phyloP scores from a whole-genome alignment of 2,329 filamentous ascomycete genomes.

The Trichoderma breve region DNA sequence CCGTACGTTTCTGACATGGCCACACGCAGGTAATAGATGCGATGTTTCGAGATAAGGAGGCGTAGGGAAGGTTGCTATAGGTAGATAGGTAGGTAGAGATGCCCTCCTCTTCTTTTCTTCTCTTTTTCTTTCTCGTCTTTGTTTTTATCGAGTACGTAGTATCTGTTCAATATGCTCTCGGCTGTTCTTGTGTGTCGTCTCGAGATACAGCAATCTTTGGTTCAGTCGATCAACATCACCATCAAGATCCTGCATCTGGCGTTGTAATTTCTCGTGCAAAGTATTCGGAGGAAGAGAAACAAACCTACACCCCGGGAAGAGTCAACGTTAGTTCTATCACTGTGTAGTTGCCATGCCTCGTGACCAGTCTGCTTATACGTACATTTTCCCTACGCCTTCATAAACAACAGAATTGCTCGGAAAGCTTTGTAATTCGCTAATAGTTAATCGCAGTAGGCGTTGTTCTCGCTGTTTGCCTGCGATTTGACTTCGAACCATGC shows the following conservation, averaged over 20 bases:
- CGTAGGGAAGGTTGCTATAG: neutral
- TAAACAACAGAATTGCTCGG: slow-evolving; percentile 78
- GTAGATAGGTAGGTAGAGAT: neutral
- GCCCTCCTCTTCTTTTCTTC: neutral
- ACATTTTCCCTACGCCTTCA: slow-evolving; percentile 98
- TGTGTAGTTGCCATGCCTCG: neutral
- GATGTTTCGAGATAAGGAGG: neutral
- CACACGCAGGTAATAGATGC: neutral
- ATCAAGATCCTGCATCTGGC: slow-evolving; percentile 72
- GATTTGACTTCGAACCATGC: slow-evolving; percentile 80
- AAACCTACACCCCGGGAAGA: slow-evolving; percentile 62
- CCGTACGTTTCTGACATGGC: neutral
- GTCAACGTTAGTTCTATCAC: slow-evolving; percentile 11
- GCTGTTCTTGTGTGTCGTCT: slow-evolving; percentile 94
- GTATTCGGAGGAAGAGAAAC: slow-evolving; percentile 70
- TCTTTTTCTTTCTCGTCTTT: neutral
- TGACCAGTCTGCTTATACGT: slow-evolving; percentile 34
- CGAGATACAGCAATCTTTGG: slow-evolving; percentile 88
- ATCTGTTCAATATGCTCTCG: slow-evolving; percentile 88
- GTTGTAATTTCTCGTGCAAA: slow-evolving; percentile 72
- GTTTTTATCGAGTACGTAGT: slow-evolving; percentile 47
- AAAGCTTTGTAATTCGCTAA: slow-evolving; percentile 75
- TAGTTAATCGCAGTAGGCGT: slow-evolving; percentile 83
- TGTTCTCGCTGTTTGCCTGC: slow-evolving; percentile 82
- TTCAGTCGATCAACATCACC: slow-evolving; percentile 76